phyloP scores from a whole-genome alignment of 1,139 yeast genomes.

The Protomyces lactucae-debilis region DNA sequence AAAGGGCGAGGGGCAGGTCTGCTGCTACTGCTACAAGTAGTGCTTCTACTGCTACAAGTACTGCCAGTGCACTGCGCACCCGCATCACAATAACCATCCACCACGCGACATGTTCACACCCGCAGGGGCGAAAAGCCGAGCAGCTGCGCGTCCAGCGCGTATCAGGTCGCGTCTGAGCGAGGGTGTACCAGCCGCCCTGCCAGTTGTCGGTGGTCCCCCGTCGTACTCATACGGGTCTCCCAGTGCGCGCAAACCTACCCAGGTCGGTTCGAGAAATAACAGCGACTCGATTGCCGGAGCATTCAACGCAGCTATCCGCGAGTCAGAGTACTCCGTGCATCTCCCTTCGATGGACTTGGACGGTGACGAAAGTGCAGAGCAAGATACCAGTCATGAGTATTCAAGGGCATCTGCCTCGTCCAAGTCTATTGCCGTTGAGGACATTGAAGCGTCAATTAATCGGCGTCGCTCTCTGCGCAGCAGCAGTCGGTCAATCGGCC shows the following conservation, averaged over 20 bases:
- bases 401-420: not conserved
- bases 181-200: not conserved
- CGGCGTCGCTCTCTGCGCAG: slow-evolving; percentile 15
- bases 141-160: slow-evolving; percentile 3
- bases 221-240: slow-evolving; percentile 29
- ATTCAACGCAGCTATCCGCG: slow-evolving; percentile 8
- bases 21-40: too few species aligned
- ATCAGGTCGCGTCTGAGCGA: not conserved
- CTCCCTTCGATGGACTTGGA: not conserved
- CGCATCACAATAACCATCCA: not conserved
- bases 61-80: too few species aligned
- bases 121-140: slow-evolving; percentile 13
- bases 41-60: too few species aligned
- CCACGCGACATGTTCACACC: slow-evolving; percentile 15
- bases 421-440: not conserved
- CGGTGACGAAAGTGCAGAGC: not conserved
- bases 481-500: slow-evolving; percentile 4
- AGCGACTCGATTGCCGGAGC: slow-evolving; percentile 14
- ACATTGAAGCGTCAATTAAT: slow-evolving; percentile 19
- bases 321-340: not conserved
- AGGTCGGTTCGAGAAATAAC: not conserved
- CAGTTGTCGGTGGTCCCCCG: slow-evolving; percentile 11
- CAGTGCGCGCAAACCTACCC: not conserved
- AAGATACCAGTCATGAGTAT: not conserved
- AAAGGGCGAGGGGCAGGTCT: not conserved